Evolutionary conservation across 768 basidiomycete genomes (phyloP).

Genomic region (Floccularia luteovirens): DNA sequence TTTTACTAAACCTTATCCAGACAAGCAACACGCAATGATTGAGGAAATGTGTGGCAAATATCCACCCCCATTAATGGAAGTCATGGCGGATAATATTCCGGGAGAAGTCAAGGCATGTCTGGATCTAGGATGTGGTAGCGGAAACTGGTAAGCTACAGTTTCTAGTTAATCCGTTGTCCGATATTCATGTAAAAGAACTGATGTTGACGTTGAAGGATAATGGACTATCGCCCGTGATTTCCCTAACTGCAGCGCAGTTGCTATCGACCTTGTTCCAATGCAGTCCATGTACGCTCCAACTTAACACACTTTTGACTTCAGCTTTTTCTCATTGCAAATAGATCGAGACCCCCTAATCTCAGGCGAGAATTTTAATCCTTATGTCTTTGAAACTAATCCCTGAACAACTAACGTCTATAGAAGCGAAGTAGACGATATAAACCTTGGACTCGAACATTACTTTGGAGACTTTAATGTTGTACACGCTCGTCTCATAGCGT

Average conservation of each 20-base stretch:
- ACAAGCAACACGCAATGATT: conserved; percentile 57
- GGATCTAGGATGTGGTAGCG: conserved; percentile 78
- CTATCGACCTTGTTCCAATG: conserved; percentile 78
- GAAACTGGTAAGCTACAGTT: conserved; percentile 49
- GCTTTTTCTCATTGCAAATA: conserved; percentile 5
- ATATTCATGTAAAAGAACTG: not conserved
- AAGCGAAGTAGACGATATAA: conserved; percentile 81
- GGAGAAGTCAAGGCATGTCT: conserved; percentile 56
- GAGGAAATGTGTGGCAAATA: conserved; percentile 59
- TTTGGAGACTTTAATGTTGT: conserved; percentile 74
- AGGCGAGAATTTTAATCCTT: no score
- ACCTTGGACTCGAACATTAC: conserved; percentile 77
- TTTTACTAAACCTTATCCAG: conserved; percentile 23
- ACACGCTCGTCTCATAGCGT: conserved; percentile 62
- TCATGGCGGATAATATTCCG: conserved; percentile 52
- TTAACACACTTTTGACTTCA: conserved; percentile 1
- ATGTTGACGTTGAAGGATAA: conserved; percentile 43
- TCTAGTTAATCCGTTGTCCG: not conserved
- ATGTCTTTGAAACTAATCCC: no score
- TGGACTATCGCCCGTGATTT: conserved; percentile 69
- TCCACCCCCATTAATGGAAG: conserved; percentile 43
- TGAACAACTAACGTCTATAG: no score
- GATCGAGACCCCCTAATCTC: no score
- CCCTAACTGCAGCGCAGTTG: conserved; percentile 59
- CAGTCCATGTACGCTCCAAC: conserved; percentile 46